A percentile compares a stretch with the other conserved stretches of the same genome.
Conservation (phyloP, 2,329 filamentous ascomycete species). For the Fusarium sp. region DNA sequence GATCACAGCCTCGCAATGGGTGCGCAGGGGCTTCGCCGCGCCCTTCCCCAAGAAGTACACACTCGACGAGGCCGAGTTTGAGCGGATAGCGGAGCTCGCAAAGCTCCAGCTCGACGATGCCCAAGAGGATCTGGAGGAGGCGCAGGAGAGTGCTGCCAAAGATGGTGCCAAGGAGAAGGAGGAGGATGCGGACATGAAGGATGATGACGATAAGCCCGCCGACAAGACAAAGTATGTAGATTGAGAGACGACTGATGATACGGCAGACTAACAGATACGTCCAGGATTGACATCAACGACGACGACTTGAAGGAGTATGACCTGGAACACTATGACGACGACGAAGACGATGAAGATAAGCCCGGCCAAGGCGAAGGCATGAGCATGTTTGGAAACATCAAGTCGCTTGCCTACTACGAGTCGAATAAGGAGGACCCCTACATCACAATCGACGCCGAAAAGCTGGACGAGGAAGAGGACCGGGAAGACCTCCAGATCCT, state of each 20-base stretch:
- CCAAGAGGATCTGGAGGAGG: conserved; percentile 84
- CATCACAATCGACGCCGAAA: conserved; percentile 84
- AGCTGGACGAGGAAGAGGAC: conserved; percentile 82
- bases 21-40: conserved; percentile 80
- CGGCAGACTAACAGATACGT: conserved; percentile 22
- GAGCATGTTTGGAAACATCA: conserved; percentile 96
- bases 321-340: conserved; percentile 94
- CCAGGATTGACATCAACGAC: conserved; percentile 68
- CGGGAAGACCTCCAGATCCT: conserved; percentile 94
- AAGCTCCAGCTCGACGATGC: conserved; percentile 91
- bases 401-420: conserved; percentile 92
- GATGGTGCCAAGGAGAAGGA: conserved; percentile 44
- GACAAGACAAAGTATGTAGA: conserved; percentile 54
- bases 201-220: conserved; percentile 43
- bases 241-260: neutral
- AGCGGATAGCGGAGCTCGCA: conserved; percentile 79
- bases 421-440: conserved; percentile 97
- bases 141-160: conserved; percentile 60
- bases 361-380: conserved; percentile 73
- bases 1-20: conserved; percentile 83
- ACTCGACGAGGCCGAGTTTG: conserved; percentile 80
- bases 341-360: conserved; percentile 65
- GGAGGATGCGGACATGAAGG: conserved; percentile 53
- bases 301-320: conserved; percentile 97
- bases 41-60: conserved; percentile 81